Base-by-base conservation (phyloP, 192 early-diverging fungal species). In the Coemansia reversa region DNA sequence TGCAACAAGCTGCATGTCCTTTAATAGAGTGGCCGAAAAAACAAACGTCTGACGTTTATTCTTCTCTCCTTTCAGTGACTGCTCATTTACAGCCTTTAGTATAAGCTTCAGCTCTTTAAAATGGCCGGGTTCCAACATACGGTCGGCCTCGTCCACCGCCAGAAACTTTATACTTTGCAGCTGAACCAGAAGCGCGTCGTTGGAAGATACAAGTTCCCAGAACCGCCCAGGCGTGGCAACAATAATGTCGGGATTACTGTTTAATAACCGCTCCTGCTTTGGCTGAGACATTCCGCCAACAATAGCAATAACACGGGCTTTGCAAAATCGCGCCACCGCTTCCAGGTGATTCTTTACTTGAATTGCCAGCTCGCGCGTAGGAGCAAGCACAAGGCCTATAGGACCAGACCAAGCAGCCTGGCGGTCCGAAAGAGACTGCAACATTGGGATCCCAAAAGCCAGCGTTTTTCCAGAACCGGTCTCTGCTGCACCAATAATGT, bases 381-480 rank as follows among this genome's bases (percentile, higher is more conserved):
- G 96, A 0, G 94, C 86, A 62, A 98, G 72, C 33, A 98, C 87
- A 24, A 98, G 80, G 0, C 84, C 96, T 33, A 62, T 51, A 12
- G 62, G 71, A 20, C 62, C 52, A 35, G 55, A 22, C 67, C 72
- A 77, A 16, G 85, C 75, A 28, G 94, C 69, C 35, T 75, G 39
- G 24, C 53, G 51, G 4, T 0, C 25, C 7, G 62, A 63, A n/a
- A 63, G 16, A 22, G 65, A 85, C 45, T 95, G 88, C 27, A 96
- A 64, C 48, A 98, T 94, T 14, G 96, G 96, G 49, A 98, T 83
- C 18, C 95, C 95, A 82, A 95, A 98, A 0, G 94, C 94, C 55
- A 98, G 78, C 5, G 96, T 98, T 79, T 98, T 96, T 45, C 94
- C 94, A 0, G 93, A 94, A 61, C 95, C 93, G 4, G 96, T 98